phyloP scores from a whole-genome alignment of 1,139 yeast genomes.

The Trichomonascaceae sp. region DNA sequence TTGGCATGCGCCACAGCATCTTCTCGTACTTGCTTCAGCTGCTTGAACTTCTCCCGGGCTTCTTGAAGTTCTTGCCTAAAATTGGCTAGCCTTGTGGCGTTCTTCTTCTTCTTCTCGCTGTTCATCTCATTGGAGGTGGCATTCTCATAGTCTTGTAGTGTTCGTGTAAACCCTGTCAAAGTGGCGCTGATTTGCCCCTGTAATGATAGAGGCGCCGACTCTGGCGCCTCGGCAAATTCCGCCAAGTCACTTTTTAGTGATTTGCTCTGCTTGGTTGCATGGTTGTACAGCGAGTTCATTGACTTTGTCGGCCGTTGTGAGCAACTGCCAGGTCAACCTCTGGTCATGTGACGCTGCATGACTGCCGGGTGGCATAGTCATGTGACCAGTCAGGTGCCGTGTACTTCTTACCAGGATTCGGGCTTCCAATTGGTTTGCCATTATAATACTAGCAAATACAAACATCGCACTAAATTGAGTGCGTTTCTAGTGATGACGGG shows the following conservation, averaged over 20 bases:
- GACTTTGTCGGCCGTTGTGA: too few relatives aligned
- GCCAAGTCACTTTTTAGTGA: conserved; percentile 55
- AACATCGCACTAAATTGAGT: too few relatives aligned
- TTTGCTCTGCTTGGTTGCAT: conserved; percentile 77
- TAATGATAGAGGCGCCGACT: conserved; percentile 58
- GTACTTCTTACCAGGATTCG: too few relatives aligned
- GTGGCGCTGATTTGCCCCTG: conserved; percentile 84
- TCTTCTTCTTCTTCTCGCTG: conserved; percentile 47
- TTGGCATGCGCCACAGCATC: conserved; percentile 34
- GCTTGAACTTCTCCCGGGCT: conserved; percentile 44
- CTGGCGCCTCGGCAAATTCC: conserved; percentile 51
- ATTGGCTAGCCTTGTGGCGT: conserved; percentile 44
- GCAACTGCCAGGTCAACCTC: too few relatives aligned
- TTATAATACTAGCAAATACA: too few relatives aligned
- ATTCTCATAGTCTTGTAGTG: conserved; percentile 63
- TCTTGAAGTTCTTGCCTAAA: conserved; percentile 49
- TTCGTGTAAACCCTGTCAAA: conserved; percentile 57
- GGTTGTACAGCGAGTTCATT: conserved; percentile 76
- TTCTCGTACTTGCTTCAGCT: conserved; percentile 54
- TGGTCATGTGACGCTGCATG: too few relatives aligned
- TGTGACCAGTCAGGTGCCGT: too few relatives aligned
- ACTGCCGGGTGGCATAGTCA: too few relatives aligned
- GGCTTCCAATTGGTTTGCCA: too few relatives aligned
- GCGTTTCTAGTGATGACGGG: too few relatives aligned
- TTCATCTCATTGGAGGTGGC: conserved; percentile 49